Percentiles rank a stretch among this genome's conserved stretches.
Evolutionary conservation across 768 basidiomycete genomes (phyloP).

Genomic region (Naganishia onofrii): DNA sequence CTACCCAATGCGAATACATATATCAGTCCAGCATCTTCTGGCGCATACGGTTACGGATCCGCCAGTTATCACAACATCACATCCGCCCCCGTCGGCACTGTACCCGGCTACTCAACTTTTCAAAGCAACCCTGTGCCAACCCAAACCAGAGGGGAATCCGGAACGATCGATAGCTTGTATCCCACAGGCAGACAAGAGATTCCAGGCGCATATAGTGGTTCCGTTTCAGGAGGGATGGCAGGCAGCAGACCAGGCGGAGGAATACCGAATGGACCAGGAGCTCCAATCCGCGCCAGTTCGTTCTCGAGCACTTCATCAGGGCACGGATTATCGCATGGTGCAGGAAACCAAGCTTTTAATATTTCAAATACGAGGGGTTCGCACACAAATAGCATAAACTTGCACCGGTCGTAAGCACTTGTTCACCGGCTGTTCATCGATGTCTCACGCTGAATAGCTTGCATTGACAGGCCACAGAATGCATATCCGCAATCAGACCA

Average conservation of each 20-base stretch:
- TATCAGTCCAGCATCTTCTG: slow-evolving; percentile 8
- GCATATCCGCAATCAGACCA: not conserved
- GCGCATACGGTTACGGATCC: not conserved
- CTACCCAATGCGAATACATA: not conserved
- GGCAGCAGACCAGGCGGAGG: not conserved
- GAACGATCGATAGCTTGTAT: not conserved
- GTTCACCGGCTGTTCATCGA: not conserved
- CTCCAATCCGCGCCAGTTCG: slow-evolving; percentile 3
- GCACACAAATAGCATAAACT: too few species aligned
- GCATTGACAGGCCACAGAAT: not conserved
- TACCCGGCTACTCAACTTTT: slow-evolving; percentile 6
- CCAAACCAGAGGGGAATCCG: not conserved
- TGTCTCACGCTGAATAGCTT: not conserved
- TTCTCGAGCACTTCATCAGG: slow-evolving; percentile 18
- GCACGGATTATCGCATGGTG: slow-evolving; percentile 6
- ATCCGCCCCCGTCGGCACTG: not conserved
- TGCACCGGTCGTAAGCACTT: slow-evolving; percentile 1
- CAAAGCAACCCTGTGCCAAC: not conserved
- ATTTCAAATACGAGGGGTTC: slow-evolving; percentile 12
- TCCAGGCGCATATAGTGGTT: not conserved
- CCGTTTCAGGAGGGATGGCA: not conserved
- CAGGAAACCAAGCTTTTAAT: slow-evolving; percentile 13
- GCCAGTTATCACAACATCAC: not conserved
- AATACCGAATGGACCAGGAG: not conserved
- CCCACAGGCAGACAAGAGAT: not conserved